These are phyloP conservation scores for Linaria vulgaris DNA, from an alignment of 257 asterid species.

Conservation along the genomic window DNA sequence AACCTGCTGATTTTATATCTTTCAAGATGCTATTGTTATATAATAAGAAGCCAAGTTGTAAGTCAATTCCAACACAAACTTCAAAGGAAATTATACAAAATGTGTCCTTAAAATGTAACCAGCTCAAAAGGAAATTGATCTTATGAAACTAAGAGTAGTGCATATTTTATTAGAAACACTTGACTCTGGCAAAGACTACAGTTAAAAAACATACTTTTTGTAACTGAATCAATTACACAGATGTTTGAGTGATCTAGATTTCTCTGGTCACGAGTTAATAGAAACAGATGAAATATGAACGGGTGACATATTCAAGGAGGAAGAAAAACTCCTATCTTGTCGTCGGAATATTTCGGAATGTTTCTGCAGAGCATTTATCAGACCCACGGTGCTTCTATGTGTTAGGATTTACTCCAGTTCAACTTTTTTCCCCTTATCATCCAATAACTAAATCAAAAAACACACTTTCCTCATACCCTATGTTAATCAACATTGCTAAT, in stretches of 20 bases:
- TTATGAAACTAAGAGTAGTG: not conserved
- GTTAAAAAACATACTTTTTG: not conserved
- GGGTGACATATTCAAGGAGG: not conserved
- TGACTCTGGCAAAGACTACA: not conserved
- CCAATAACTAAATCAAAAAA: not conserved
- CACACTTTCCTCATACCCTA: conserved; percentile 1
- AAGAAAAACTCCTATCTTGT: not conserved
- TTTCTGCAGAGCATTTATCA: too few relatives aligned
- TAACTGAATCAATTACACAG: conserved; percentile 4
- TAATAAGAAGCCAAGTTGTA: not conserved
- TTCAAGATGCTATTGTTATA: not conserved
- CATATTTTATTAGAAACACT: not conserved
- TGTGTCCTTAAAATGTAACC: not conserved
- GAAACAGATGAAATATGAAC: not conserved
- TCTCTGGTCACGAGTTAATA: not conserved
- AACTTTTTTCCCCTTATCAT: not conserved
- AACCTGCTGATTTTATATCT: conserved; percentile 4
- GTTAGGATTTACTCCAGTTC: not conserved
- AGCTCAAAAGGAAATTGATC: conserved; percentile 2
- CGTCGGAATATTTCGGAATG: too few relatives aligned
- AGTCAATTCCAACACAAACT: not conserved
- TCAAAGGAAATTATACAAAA: not conserved
- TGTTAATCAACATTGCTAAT: not conserved
- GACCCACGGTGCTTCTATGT: not conserved
- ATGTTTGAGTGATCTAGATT: not conserved